Evolutionary conservation across 352 stramenopile species (phyloP), one percentile per base, ranked within the genome.

Genomic region (Pythium plurisporium): DNA sequence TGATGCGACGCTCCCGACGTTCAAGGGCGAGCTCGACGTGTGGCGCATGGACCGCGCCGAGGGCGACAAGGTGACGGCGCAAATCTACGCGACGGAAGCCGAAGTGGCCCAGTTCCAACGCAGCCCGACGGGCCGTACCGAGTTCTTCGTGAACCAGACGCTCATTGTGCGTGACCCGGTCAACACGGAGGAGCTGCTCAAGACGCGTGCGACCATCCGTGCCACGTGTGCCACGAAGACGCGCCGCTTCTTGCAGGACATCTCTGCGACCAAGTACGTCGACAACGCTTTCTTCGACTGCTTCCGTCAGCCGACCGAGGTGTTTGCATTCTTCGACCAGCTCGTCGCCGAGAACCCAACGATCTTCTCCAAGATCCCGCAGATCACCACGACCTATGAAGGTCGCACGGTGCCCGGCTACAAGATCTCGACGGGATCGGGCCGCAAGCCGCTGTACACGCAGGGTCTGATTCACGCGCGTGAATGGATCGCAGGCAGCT

Each of bases 201-300:
- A 34, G 17, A 33, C 36, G 0, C 22, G 40, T 10, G 55, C 54
- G 0, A 37, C 19, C n/a, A 43, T 29, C 7, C 41, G 30, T 20
- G 55, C 55, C 19, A 33, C 55, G 11, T 64, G 55, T 30, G 45
- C 48, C 22, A 27, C 26, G n/a, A 37, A 22, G 11, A 60, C 49
- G 7, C 14, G 34, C 10, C 38, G 51, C 20, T 42, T 51, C 31
- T 26, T 69, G 19, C 20, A 61, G 5, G 55, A 56, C 26, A 5
- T 50, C 12, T 15, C 52, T 29, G 31, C 26, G n/a, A 8, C 29
- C 27, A 67, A 60, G 55, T 74, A 74, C 55, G 42, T 43, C 8
- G 50, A 65, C 26, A 74, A 65, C 43, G 62, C 56, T 0, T 74
- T 70, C 58, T 74, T 74, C 43, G 61, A 74, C 59, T 74, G 66